Evolutionary conservation across 202 grass and related monocot genomes (phyloP).

Genomic region (Schoenoplectus tabernaemontani): DNA sequence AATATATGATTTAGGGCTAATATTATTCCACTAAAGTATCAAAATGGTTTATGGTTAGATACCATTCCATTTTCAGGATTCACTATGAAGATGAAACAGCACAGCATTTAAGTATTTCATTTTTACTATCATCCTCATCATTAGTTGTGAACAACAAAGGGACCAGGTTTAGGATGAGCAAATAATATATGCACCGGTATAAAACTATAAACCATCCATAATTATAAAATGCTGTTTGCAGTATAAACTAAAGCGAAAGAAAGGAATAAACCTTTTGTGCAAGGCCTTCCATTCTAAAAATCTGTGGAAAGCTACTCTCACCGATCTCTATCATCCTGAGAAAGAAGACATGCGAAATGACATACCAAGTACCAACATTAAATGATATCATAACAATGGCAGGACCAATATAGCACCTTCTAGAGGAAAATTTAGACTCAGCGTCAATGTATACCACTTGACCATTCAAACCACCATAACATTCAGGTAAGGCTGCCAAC

Average conservation of each 20-base stretch:
- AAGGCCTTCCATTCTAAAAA: slow-evolving; percentile 75
- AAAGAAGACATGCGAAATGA: slow-evolving; percentile 13
- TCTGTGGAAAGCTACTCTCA: slow-evolving; percentile 77
- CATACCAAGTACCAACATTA: too few species aligned
- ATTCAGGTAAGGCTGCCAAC: slow-evolving; percentile 66
- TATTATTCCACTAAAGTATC: too few species aligned
- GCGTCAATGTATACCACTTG: slow-evolving; percentile 78
- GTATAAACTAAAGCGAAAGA: not conserved
- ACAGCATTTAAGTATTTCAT: not conserved
- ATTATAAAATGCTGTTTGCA: not conserved
- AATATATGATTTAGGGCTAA: too few species aligned
- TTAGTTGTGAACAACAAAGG: not conserved
- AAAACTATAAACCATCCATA: slow-evolving; percentile 1
- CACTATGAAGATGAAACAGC: not conserved
- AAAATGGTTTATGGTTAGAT: not conserved
- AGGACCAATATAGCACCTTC: slow-evolving; percentile 43
- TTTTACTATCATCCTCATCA: not conserved
- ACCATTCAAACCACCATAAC: slow-evolving; percentile 73
- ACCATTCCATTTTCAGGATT: not conserved
- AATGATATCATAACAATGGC: too few species aligned
- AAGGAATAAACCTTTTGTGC: slow-evolving; percentile 53
- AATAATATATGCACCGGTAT: not conserved
- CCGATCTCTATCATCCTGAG: slow-evolving; percentile 85
- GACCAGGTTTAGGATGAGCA: not conserved
- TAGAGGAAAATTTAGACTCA: slow-evolving; percentile 85